These are phyloP conservation scores for Excoecaria agallocha DNA, from an alignment of 345 rosid genomes.

Conservation along the genomic window DNA sequence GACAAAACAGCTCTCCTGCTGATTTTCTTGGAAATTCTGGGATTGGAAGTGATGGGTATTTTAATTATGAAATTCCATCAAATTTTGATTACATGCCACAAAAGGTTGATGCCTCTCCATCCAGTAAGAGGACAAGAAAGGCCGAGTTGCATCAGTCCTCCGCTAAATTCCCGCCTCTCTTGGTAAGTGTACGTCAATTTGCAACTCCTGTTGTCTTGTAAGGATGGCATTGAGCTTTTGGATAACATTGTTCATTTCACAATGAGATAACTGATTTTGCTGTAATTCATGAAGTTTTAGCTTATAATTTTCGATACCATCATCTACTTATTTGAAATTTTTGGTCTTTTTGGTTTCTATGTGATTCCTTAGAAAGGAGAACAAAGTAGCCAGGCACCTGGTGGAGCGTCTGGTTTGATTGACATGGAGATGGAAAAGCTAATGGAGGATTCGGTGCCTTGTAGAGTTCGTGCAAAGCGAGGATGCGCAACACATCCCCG, in stretches of 20 bases:
- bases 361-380: conserved; percentile 51
- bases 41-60: conserved; percentile 44
- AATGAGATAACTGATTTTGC: neutral
- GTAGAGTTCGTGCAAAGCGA: conserved; percentile 76
- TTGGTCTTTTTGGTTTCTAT: neutral
- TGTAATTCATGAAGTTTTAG: neutral
- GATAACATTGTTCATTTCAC: neutral
- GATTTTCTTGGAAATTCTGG: conserved; percentile 48
- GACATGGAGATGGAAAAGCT: conserved; percentile 62
- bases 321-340: neutral
- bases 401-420: conserved; percentile 37
- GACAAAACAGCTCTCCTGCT: conserved; percentile 75
- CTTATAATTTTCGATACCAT: neutral
- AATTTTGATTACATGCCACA: conserved; percentile 46
- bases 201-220: neutral
- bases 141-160: conserved; percentile 36
- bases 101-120: conserved; percentile 43
- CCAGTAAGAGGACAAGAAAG: conserved; percentile 45
- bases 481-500: conserved; percentile 96
- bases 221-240: neutral
- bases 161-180: conserved; percentile 36
- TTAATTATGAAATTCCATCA: conserved; percentile 42
- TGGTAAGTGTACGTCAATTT: conserved; percentile 32
- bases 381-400: conserved; percentile 38
- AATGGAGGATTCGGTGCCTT: conserved; percentile 67